Percentiles rank a stretch among this genome's conserved stretches.
These are phyloP conservation scores for Microstegium vimineum DNA, from an alignment of 176 grass and related monocot species.

Conservation along the genomic window DNA sequence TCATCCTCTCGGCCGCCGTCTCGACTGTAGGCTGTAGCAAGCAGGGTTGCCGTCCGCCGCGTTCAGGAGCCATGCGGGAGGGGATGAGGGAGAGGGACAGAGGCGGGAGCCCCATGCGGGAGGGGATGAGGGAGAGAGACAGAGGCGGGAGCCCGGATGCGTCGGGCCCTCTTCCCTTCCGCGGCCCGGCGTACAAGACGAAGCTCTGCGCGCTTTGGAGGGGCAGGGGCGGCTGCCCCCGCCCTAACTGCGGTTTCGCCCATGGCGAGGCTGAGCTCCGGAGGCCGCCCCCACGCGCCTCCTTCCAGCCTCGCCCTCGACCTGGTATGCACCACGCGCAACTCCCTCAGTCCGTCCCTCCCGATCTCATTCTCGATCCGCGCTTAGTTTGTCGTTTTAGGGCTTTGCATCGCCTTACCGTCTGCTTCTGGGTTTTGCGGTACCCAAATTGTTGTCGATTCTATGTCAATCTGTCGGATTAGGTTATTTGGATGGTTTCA, in stretches of 20 bases:
- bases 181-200: slow-evolving; percentile 69
- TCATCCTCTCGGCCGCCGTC: slow-evolving; percentile 17
- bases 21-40: too few relatives aligned
- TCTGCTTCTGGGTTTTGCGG: background rate
- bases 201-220: slow-evolving; percentile 76
- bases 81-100: too few relatives aligned
- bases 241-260: slow-evolving; percentile 65
- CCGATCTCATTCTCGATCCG: background rate
- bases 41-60: background rate
- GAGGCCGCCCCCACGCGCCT: slow-evolving; percentile 34
- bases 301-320: slow-evolving; percentile 28
- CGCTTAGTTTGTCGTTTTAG: slow-evolving; percentile 17
- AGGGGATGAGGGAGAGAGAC: slow-evolving; percentile 28
- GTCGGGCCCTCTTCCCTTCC: slow-evolving; percentile 25
- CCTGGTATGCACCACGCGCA: background rate
- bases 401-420: background rate
- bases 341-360: background rate
- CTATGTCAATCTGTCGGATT: background rate
- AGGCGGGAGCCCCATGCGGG: too few relatives aligned
- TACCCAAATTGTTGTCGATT: background rate
- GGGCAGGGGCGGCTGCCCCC: slow-evolving; percentile 48
- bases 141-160: background rate
- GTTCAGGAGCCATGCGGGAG: slow-evolving; percentile 2
- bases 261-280: slow-evolving; percentile 77
- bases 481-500: background rate